Evolutionary conservation across 306 rosid genomes (phyloP), one percentile per base, ranked within the genome.

Genomic region (Glycine latifolia): DNA sequence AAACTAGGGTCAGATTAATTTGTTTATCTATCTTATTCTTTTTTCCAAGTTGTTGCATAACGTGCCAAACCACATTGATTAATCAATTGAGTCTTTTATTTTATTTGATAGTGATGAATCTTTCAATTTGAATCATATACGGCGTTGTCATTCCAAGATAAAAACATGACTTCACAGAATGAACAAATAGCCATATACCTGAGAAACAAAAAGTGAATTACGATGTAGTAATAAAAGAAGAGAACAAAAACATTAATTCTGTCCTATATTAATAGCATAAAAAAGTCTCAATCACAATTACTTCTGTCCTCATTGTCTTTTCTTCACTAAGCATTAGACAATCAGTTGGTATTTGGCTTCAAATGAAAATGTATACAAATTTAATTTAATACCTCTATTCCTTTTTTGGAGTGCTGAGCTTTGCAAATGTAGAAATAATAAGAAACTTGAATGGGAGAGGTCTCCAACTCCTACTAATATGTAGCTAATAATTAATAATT

Each of bases 391-490:
- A 50, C 14, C 43, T 52, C 33, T 12, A 7, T 52, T 61, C 14
- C 41, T 60, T 20, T 17, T 70, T 26, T 14, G 20, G 26, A 10
- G 5, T 44, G 16, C 43, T 59, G 3, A 50, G 10, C 60, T 59
- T 76, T 68, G 67, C n/a, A 67, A 56, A 13, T 48, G 26, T 49
- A 35, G 1, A 65, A 82, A 48, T 9, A 76, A 47, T 35, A 48
- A 17, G 10, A 48, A 82, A 82, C 66, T 75, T 75, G 77, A 35
- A 75, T 47, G 15, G 8, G 77, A 79, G 20, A 58, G 62, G 62
- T 70, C 53, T 79, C 70, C 83, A 10, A 70, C 77, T 79, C 83
- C 49, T 78, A 56, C 16, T 16, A 56, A 16, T 16, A 20, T 20
- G 20, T 0, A 20, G 20, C 20, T 56, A 15, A 54, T 54, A 13